Percentiles rank a stretch among this genome's conserved stretches.
phyloP scores from a whole-genome alignment of 345 rosid genomes.

The Triadica sebifera region DNA sequence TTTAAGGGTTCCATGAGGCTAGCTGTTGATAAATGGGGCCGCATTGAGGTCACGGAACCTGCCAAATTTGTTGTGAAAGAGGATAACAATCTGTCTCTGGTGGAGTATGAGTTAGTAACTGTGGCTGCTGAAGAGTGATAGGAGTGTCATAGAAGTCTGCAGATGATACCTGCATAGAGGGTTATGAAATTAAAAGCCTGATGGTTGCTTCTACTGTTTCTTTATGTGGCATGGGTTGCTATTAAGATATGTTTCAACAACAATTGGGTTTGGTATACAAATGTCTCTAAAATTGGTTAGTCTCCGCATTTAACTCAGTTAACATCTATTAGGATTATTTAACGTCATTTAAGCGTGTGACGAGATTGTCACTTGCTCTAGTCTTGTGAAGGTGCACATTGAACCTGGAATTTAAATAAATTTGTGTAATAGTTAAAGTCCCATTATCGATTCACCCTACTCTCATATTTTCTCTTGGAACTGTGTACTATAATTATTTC shows the following conservation, averaged over 20 bases:
- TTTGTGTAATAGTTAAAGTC: slow-evolving; percentile 12
- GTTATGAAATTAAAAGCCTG: slow-evolving; percentile 5
- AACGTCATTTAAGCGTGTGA: slow-evolving; percentile 2
- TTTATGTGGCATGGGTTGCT: slow-evolving; percentile 3
- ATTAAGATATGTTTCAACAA: background rate
- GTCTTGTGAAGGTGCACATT: slow-evolving; percentile 8
- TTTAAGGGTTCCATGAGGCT: slow-evolving; percentile 98
- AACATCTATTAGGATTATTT: slow-evolving; percentile 12
- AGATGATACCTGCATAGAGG: background rate
- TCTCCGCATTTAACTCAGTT: background rate
- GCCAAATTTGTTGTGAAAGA: slow-evolving; percentile 60
- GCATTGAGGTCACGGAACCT: slow-evolving; percentile 70
- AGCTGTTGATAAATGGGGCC: slow-evolving; percentile 96
- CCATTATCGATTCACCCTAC: too few relatives aligned
- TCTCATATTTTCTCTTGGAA: too few relatives aligned
- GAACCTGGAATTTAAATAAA: slow-evolving; percentile 9
- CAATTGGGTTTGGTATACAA: slow-evolving; percentile 10
- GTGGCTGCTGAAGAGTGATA: slow-evolving; percentile 31
- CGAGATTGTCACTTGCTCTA: background rate
- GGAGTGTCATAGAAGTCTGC: background rate
- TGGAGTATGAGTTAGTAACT: slow-evolving; percentile 82
- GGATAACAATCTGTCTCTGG: slow-evolving; percentile 77
- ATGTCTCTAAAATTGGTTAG: slow-evolving; percentile 7
- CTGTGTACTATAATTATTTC: too few relatives aligned
- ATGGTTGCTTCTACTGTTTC: background rate